A percentile compares a stretch with the other conserved stretches of the same genome.
Conservation (phyloP, 345 rosid genomes). For the Moricandia arvensis region DNA sequence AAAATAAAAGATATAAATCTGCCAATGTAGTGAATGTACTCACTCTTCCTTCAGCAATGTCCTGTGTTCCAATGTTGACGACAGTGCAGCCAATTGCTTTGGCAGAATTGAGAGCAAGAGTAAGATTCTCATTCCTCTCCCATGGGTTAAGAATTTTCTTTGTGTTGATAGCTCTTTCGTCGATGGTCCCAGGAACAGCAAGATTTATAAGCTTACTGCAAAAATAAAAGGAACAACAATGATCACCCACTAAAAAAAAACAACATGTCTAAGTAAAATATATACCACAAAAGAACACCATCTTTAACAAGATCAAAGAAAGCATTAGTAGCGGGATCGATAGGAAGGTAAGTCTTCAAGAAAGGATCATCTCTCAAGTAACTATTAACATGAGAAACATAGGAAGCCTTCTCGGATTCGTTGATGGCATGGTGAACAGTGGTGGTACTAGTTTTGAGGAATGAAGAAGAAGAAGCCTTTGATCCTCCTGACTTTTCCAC, state of each 20-base stretch:
- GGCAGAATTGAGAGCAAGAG: constrained; percentile 95
- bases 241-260: constrained; percentile 22
- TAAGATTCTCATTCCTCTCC: constrained; percentile 99
- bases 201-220: constrained; percentile 96
- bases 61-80: constrained; percentile 93
- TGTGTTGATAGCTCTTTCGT: constrained; percentile 96
- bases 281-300: constrained; percentile 94
- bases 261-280: background rate
- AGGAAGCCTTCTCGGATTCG: constrained; percentile 85
- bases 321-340: constrained; percentile 73
- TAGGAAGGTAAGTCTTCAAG: constrained; percentile 74
- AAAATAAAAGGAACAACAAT: constrained; percentile 23
- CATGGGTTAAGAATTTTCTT: constrained; percentile 80
- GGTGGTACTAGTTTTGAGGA: constrained; percentile 82
- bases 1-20: background rate
- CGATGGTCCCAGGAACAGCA: constrained; percentile 97
- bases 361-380: constrained; percentile 84
- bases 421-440: constrained; percentile 87
- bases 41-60: constrained; percentile 93
- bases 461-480: constrained; percentile 59
- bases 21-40: constrained; percentile 29
- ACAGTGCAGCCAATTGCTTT: constrained; percentile 99
- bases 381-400: constrained; percentile 82
- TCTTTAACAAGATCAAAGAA: constrained; percentile 84
- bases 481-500: constrained; percentile 51